phyloP scores from a whole-genome alignment of 768 basidiomycete species.

The Trametopsis cervina region DNA sequence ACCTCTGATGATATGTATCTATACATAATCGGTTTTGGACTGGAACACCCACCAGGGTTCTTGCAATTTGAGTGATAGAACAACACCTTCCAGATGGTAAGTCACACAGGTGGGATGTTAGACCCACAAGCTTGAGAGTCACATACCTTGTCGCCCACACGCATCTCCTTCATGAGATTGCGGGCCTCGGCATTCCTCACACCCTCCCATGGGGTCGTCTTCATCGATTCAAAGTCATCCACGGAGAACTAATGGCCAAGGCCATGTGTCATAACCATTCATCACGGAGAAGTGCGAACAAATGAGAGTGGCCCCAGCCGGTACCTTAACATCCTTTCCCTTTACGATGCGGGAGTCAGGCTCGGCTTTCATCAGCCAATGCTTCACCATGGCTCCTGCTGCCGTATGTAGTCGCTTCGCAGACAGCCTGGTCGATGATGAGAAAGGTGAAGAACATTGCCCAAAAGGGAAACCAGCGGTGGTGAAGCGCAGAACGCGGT shows the following conservation, averaged over 20 bases:
- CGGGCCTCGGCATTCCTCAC: conserved; percentile 79
- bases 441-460: background rate
- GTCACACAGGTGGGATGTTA: background rate
- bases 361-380: conserved; percentile 83
- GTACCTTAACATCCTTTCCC: conserved; percentile 79
- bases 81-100: conserved; percentile 42
- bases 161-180: conserved; percentile 82
- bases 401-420: background rate
- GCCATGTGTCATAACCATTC: conserved; percentile 4
- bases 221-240: conserved; percentile 71
- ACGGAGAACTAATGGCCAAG: conserved; percentile 76
- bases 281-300: background rate
- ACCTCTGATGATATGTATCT: background rate
- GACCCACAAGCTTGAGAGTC: background rate
- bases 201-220: conserved; percentile 80
- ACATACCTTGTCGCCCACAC: conserved; percentile 61
- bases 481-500: conserved; percentile 10
- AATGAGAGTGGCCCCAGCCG: conserved; percentile 16
- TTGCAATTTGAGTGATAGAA: conserved; percentile 91
- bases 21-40: background rate
- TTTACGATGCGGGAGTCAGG: conserved; percentile 80
- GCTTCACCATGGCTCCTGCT: conserved; percentile 12
- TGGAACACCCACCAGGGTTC: conserved; percentile 49
- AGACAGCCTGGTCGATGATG: background rate
- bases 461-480: conserved; percentile 7